These are phyloP conservation scores for Cryptococcus amylolentus DNA, from an alignment of 1,284 basidiomycete species.

Conservation along the genomic window DNA sequence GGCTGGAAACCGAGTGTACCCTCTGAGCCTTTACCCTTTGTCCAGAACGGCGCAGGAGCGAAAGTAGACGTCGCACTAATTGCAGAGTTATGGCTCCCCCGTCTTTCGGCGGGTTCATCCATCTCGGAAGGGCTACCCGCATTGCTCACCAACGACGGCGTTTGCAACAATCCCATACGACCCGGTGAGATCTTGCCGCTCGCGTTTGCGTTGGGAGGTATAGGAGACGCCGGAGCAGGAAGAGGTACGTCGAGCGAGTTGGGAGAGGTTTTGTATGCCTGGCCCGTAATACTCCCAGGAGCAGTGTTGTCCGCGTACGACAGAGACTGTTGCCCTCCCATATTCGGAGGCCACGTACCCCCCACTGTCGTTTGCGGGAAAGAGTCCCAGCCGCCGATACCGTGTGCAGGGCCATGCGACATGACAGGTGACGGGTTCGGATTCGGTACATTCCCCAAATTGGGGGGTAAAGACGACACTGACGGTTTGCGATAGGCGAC, in stretches of 20 bases:
- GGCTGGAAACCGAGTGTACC: too few species aligned
- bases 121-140: conserved; percentile 33
- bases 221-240: conserved; percentile 2
- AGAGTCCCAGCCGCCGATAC: conserved; percentile 1
- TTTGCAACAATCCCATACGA: conserved; percentile 16
- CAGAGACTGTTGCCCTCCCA: neutral
- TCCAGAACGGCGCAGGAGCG: too few species aligned
- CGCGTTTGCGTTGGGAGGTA: neutral
- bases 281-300: conserved; percentile 11
- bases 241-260: neutral
- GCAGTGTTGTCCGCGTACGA: conserved; percentile 2
- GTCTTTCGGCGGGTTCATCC: conserved; percentile 25
- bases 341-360: neutral
- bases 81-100: neutral
- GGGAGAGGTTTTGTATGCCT: conserved; percentile 3
- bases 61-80: too few species aligned
- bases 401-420: neutral
- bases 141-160: conserved; percentile 34
- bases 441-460: neutral
- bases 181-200: conserved; percentile 10
- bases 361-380: conserved; percentile 1
- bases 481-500: conserved; percentile 10
- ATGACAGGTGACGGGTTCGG: neutral
- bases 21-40: too few species aligned
- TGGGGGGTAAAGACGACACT: conserved; percentile 11